Conservation (phyloP, 306 rosid genomes). For the Gastrolobium bilobum region DNA sequence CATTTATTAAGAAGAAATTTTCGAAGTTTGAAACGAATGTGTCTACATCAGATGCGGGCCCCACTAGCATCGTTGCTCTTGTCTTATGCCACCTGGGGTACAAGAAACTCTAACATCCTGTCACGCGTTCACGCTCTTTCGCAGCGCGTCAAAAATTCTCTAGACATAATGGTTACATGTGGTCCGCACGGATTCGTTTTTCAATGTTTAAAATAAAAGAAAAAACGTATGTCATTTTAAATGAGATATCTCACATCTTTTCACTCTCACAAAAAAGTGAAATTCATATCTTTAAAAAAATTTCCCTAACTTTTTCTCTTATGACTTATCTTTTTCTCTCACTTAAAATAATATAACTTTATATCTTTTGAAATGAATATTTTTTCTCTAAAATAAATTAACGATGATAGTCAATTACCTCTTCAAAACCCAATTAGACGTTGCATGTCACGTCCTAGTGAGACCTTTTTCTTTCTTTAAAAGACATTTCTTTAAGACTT, state of each 20-base stretch:
- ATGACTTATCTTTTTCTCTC: no score
- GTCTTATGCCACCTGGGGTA: slow-evolving; percentile 13
- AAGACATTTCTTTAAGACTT: no score
- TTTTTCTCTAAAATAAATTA: no score
- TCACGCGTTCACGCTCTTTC: neutral
- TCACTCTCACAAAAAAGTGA: no score
- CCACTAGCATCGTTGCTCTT: neutral
- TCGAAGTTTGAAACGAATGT: neutral
- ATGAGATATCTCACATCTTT: no score
- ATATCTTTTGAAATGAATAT: no score
- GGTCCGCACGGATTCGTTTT: no score
- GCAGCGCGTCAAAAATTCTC: neutral
- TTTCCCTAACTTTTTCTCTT: no score
- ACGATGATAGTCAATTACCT: neutral
- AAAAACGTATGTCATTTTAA: no score
- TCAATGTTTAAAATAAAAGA: no score
- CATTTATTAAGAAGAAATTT: neutral
- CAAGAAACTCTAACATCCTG: neutral
- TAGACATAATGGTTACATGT: neutral
- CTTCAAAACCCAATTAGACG: neutral
- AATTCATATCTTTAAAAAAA: no score
- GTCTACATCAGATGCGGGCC: neutral
- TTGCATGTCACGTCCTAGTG: neutral
- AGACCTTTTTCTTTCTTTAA: neutral
- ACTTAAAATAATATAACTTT: no score